phyloP scores from a whole-genome alignment of 1,284 basidiomycete genomes.

The Apiotrichum brassicae region DNA sequence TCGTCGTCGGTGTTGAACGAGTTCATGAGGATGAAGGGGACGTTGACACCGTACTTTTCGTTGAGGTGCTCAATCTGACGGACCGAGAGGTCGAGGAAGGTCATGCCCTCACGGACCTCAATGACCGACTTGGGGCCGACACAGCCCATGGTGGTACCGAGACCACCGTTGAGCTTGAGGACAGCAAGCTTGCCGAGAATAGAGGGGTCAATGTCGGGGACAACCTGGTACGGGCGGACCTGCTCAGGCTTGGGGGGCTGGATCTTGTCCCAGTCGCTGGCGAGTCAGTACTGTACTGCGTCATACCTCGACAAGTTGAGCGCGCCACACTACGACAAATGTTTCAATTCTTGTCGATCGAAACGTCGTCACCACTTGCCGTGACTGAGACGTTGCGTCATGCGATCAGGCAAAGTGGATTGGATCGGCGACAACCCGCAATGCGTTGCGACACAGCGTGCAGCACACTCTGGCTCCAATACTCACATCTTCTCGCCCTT shows the following conservation, averaged over 20 bases:
- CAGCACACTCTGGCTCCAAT: too few species aligned
- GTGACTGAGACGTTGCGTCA: too few species aligned
- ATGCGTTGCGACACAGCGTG: too few species aligned
- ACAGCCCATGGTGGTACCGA: constrained; percentile 59
- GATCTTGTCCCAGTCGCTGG: constrained; percentile 94
- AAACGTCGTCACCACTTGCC: too few species aligned
- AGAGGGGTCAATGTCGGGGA: constrained; percentile 59
- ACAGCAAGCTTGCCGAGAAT: constrained; percentile 94
- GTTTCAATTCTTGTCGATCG: too few species aligned
- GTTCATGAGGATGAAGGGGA: constrained; percentile 98
- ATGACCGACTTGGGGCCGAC: constrained; percentile 69
- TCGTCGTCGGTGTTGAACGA: constrained; percentile 99
- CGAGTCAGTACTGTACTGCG: too few species aligned
- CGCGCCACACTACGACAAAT: background rate
- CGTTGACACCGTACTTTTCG: constrained; percentile 61
- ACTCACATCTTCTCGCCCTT: constrained; percentile 90
- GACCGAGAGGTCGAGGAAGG: constrained; percentile 94
- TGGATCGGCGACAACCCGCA: too few species aligned
- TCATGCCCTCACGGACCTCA: constrained; percentile 96
- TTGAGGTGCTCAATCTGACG: constrained; percentile 86
- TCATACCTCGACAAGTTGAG: too few species aligned
- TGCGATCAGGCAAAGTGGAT: too few species aligned
- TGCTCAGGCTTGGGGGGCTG: constrained; percentile 89
- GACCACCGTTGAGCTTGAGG: constrained; percentile 98
- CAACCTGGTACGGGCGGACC: constrained; percentile 78